phyloP scores from a whole-genome alignment of 768 basidiomycete genomes.

The Tylopilus vinaceipallidus region DNA sequence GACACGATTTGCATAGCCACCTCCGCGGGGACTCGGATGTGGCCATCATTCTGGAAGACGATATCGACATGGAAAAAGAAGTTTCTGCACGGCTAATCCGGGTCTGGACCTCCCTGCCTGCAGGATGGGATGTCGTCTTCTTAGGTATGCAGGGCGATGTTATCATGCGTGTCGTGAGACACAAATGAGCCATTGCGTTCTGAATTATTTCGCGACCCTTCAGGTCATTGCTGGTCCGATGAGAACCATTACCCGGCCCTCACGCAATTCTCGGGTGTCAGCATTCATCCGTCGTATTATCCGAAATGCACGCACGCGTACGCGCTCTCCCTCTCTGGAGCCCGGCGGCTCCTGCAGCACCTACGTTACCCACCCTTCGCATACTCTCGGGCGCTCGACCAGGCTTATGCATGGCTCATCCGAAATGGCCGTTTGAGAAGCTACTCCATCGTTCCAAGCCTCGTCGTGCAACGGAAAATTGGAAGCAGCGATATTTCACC shows the following conservation, averaged over 20 bases:
- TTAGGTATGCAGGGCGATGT: constrained; percentile 44
- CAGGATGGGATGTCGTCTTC: constrained; percentile 71
- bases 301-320: constrained; percentile 80
- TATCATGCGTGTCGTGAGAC: neutral
- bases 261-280: constrained; percentile 14
- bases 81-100: constrained; percentile 40
- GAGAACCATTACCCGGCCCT: constrained; percentile 50
- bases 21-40: constrained; percentile 32
- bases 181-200: neutral
- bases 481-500: constrained; percentile 52
- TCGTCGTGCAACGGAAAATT: constrained; percentile 64
- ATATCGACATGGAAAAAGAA: constrained; percentile 74
- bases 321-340: constrained; percentile 56
- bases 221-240: constrained; percentile 78
- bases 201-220: neutral
- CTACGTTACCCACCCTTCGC: constrained; percentile 66
- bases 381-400: constrained; percentile 75
- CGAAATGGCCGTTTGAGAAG: constrained; percentile 51
- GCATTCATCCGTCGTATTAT: constrained; percentile 54
- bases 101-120: constrained; percentile 54
- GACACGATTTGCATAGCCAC: constrained; percentile 18
- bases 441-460: constrained; percentile 66
- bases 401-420: constrained; percentile 68
- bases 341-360: constrained; percentile 56
- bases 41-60: constrained; percentile 70